Percentiles rank a stretch among this genome's conserved stretches.
Evolutionary conservation across 2,329 filamentous ascomycete genomes (phyloP).

Genomic region (Penicillium griseofulvum): DNA sequence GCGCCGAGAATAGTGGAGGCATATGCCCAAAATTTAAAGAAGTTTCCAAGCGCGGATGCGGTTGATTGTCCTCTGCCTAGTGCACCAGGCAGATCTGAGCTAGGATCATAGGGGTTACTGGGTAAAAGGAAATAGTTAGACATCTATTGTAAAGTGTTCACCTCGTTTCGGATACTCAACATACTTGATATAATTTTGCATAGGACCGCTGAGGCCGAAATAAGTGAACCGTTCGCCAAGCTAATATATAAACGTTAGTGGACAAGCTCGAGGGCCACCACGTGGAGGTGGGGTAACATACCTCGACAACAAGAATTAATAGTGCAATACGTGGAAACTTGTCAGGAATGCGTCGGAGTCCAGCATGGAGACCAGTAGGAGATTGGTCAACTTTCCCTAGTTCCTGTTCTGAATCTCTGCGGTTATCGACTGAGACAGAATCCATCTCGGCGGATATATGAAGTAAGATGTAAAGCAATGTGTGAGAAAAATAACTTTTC

Average conservation of each 20-base stretch:
- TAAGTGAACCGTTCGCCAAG: conserved; percentile 33
- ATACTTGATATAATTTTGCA: conserved; percentile 35
- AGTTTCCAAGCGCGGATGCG: conserved; percentile 21
- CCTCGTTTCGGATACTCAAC: background rate
- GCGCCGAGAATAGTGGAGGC: conserved; percentile 51
- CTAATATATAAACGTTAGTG: background rate
- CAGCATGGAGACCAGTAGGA: background rate
- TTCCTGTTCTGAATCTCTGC: background rate
- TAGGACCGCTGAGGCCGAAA: conserved; percentile 30
- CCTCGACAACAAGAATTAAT: conserved; percentile 29
- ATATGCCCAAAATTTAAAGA: conserved; percentile 45
- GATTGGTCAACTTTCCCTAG: background rate
- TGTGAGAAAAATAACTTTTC: no score
- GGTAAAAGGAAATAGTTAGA: background rate
- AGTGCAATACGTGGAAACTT: conserved; percentile 27
- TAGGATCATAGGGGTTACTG: conserved; percentile 16
- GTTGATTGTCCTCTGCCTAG: conserved; percentile 13
- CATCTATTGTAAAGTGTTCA: fast-evolving
- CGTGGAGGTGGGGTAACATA: background rate
- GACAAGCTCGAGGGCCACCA: no score
- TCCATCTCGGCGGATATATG: background rate
- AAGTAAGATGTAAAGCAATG: no score
- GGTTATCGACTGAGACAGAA: background rate
- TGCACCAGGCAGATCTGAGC: conserved; percentile 12
- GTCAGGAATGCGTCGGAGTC: conserved; percentile 27